Evolutionary conservation across 2,329 filamentous ascomycete species (phyloP).

Genomic region (Ilyonectria robusta): DNA sequence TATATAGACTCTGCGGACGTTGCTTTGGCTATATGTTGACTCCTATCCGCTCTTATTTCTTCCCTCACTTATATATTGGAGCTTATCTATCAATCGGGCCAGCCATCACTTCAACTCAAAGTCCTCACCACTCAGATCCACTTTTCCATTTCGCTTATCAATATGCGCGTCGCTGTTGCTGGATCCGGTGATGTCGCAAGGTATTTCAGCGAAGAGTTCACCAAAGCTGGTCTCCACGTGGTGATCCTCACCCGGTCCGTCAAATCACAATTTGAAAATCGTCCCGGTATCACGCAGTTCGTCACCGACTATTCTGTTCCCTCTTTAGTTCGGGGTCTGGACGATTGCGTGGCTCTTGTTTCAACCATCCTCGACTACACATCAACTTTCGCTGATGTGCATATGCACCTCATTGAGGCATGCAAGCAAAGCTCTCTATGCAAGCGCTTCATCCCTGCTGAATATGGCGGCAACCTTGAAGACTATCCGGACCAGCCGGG

Average conservation of each 20-base stretch:
- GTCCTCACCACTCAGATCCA: too few relatives aligned
- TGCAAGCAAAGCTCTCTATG: slow-evolving; percentile 26
- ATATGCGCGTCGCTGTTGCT: slow-evolving; percentile 28
- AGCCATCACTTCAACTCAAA: too few relatives aligned
- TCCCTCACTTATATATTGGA: too few relatives aligned
- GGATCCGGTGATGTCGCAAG: slow-evolving; percentile 34
- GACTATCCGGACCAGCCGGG: slow-evolving; percentile 36
- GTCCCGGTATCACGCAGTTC: not conserved
- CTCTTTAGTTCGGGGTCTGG: not conserved
- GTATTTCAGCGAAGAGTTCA: slow-evolving; percentile 34
- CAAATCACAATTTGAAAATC: not conserved
- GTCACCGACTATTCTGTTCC: not conserved
- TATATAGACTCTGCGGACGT: too few relatives aligned
- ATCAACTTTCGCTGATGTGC: slow-evolving; percentile 25
- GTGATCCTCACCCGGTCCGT: not conserved
- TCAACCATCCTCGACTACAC: slow-evolving; percentile 34
- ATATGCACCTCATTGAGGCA: slow-evolving; percentile 34
- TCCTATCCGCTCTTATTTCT: fast-evolving
- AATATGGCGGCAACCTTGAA: slow-evolving; percentile 30
- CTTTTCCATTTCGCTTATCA: not conserved
- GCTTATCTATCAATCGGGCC: too few relatives aligned
- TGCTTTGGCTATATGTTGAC: too few relatives aligned
- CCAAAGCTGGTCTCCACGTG: slow-evolving; percentile 21
- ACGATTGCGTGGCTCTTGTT: slow-evolving; percentile 24
- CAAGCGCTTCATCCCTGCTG: slow-evolving; percentile 38